Evolutionary conservation across 1,284 basidiomycete species (phyloP), one percentile per base, ranked within the genome.

Genomic region (Limonomyces culmigenus): DNA sequence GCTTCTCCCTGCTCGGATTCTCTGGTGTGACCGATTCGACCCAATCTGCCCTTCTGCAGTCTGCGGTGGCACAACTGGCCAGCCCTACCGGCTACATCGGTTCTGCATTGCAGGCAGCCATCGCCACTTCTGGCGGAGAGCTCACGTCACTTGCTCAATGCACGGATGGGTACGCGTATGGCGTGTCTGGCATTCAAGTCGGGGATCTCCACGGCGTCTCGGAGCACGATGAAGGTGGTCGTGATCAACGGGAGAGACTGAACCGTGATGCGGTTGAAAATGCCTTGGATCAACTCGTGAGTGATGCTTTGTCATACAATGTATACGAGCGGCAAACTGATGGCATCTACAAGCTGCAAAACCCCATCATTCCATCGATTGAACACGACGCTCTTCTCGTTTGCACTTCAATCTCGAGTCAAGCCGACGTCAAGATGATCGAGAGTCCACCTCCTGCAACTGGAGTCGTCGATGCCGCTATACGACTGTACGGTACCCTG

Each of bases 91-190:
- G 72, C 0, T 79, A 80, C 47, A 54, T 65, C 4, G 87, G 84
- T 1, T 89, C 86, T 1, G 75, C 79, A 0, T 72, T 95, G 4
- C 93, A 97, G 54, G 91, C 92, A 0, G 86, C 89, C 0, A 95
- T 96, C 42, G 83, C 84, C 0, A 78, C 85, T 1, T 88, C 85
- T 23, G 69, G 87, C 0, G 91, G 89, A 3, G 67, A 73, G 2
- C 93, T 95, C 52, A 77, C 74, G 3, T 74, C 69, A 11, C 67
- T 98, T 5, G 97, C 95, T 93, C 72, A 81, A 40, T 71, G 74
- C 38, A 63, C 69, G 0, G 93, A 97, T 51, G 87, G 88, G 0
- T 93, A 91, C 53, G 91, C 81, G 0, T 93, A 87, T 55, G 95
- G 93, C 3, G 73, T 97, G 8, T 89, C 88, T 2, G 85, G 73